phyloP scores from a whole-genome alignment of 208 protist species.

The Acanthamoeba lenticulata region DNA sequence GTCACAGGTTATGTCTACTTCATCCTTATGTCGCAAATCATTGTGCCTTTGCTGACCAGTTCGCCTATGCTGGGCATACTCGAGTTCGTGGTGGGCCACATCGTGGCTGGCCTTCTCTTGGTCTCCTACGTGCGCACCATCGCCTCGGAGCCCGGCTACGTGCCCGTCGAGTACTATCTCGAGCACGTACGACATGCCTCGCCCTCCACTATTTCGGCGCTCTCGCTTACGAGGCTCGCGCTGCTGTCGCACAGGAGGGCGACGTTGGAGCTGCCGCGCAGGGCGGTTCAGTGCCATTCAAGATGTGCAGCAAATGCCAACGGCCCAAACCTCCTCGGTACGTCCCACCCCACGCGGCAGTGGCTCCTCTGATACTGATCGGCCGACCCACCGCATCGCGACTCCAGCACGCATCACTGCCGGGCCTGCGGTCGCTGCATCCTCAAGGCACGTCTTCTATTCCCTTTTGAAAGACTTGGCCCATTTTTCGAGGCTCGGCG shows the following conservation, averaged over 20 bases:
- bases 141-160: neutral
- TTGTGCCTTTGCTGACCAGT: neutral
- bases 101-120: neutral
- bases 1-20: slow-evolving; percentile 5
- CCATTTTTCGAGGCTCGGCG: neutral
- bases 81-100: slow-evolving; percentile 16
- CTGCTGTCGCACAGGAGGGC: too few relatives aligned
- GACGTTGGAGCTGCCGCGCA: too few relatives aligned
- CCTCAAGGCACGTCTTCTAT: neutral
- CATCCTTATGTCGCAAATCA: slow-evolving; percentile 1
- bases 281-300: neutral
- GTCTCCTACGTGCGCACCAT: slow-evolving; percentile 6
- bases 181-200: neutral
- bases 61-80: neutral
- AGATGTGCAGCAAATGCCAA: slow-evolving; percentile 38
- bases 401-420: slow-evolving; percentile 27
- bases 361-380: too few relatives aligned
- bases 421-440: neutral
- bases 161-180: slow-evolving; percentile 31
- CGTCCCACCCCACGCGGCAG: too few relatives aligned
- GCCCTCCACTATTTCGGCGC: neutral
- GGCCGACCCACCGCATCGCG: neutral
- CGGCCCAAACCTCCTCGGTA: neutral
- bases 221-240: neutral
- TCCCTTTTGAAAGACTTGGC: neutral